These are phyloP conservation scores for Boletellus ananas DNA, from an alignment of 768 basidiomycete species.

Conservation along the genomic window DNA sequence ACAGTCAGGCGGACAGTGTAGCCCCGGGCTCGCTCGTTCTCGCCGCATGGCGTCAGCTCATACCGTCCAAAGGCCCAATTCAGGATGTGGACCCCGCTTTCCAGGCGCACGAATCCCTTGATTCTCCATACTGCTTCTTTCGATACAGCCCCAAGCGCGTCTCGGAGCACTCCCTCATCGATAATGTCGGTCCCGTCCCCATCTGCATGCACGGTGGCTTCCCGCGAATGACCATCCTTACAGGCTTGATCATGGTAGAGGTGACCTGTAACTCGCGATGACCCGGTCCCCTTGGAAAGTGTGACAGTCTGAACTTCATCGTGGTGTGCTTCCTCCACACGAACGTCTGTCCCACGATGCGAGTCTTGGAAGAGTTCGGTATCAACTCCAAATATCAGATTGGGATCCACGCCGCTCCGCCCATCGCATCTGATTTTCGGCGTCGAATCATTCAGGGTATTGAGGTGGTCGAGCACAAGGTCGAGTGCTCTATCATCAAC, in stretches of 20 bases:
- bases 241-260: constrained; percentile 15
- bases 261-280: constrained; percentile 13
- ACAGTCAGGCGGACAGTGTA: constrained; percentile 65
- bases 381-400: constrained; percentile 84
- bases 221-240: background rate
- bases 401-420: constrained; percentile 65
- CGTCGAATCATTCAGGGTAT: constrained; percentile 86
- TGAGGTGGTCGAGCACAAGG: constrained; percentile 78
- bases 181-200: constrained; percentile 26
- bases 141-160: constrained; percentile 49
- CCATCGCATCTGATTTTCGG: constrained; percentile 75
- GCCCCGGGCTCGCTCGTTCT: constrained; percentile 18
- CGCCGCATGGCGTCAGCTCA: constrained; percentile 51
- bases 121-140: constrained; percentile 77
- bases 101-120: constrained; percentile 77
- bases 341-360: background rate
- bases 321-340: constrained; percentile 44
- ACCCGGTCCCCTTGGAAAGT: constrained; percentile 44
- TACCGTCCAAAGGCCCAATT: constrained; percentile 95
- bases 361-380: constrained; percentile 62
- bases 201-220: background rate
- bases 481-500: constrained; percentile 77
- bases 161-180: constrained; percentile 37
- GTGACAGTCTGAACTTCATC: constrained; percentile 86
- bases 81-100: constrained; percentile 48